Percentiles rank a stretch among this genome's conserved stretches.
Evolutionary conservation across 2,329 filamentous ascomycete genomes (phyloP).

Genomic region (Aschersonia sp.): DNA sequence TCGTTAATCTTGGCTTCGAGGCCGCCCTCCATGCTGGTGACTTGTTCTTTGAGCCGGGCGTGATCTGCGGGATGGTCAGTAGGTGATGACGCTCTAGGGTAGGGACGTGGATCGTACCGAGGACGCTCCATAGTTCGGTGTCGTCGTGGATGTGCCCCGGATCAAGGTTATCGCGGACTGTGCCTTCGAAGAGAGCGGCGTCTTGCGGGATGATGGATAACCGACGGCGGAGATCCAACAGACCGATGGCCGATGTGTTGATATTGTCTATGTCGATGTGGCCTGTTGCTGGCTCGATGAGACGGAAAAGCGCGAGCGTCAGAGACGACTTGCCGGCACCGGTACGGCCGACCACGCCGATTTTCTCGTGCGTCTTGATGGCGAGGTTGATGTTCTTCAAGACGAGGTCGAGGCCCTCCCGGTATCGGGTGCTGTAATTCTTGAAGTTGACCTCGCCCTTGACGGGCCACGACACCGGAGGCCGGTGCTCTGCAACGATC

Average conservation of each 20-base stretch:
- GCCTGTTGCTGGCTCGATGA: conserved; percentile 77
- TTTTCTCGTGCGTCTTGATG: conserved; percentile 95
- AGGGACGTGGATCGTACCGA: conserved; percentile 39
- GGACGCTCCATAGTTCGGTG: conserved; percentile 89
- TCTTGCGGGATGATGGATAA: conserved; percentile 97
- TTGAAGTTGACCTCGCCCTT: conserved; percentile 80
- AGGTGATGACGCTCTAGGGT: background rate
- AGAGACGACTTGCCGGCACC: conserved; percentile 93
- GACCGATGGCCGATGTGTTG: conserved; percentile 79
- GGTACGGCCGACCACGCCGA: conserved; percentile 91
- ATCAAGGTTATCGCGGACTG: conserved; percentile 87
- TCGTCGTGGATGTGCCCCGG: conserved; percentile 92
- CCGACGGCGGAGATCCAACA: conserved; percentile 76
- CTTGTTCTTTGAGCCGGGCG: conserved; percentile 82
- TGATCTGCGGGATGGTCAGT: conserved; percentile 45
- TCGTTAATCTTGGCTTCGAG: conserved; percentile 85
- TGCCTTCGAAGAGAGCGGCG: conserved; percentile 88
- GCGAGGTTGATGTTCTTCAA: conserved; percentile 84
- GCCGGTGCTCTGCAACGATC: conserved; percentile 75
- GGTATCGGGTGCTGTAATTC: conserved; percentile 89
- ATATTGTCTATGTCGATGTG: conserved; percentile 80
- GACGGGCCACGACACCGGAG: conserved; percentile 82
- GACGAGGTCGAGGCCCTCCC: conserved; percentile 77
- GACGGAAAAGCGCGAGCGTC: conserved; percentile 83
- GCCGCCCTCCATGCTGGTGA: conserved; percentile 73